Evolutionary conservation across 176 grass and related monocot species (phyloP).

Genomic region (Oryza meridionalis): DNA sequence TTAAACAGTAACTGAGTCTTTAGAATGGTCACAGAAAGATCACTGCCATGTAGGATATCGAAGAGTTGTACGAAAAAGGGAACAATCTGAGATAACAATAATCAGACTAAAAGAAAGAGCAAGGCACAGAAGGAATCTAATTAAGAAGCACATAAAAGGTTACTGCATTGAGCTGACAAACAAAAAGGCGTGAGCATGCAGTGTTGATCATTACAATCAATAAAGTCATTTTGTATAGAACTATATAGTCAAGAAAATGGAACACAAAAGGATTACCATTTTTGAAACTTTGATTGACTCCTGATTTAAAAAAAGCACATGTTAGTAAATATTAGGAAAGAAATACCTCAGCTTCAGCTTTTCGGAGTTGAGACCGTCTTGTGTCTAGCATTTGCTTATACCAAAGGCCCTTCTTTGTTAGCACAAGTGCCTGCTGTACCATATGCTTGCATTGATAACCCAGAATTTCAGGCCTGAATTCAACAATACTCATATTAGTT

Average conservation of each 20-base stretch:
- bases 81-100: neutral
- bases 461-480: constrained; percentile 68
- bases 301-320: neutral
- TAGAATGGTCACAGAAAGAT: neutral
- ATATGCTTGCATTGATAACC: constrained; percentile 60
- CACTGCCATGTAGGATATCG: constrained; percentile 8
- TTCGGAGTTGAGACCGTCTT: constrained; percentile 68
- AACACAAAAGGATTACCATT: neutral
- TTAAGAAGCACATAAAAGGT: neutral
- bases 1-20: neutral
- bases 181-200: neutral
- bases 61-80: neutral
- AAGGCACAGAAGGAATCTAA: constrained; percentile 4
- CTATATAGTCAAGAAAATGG: neutral
- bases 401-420: constrained; percentile 73
- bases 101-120: neutral
- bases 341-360: constrained; percentile 84
- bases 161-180: constrained; percentile 18
- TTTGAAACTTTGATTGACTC: neutral
- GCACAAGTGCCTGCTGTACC: constrained; percentile 56
- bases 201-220: neutral
- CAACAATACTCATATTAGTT: constrained; percentile 29
- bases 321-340: constrained; percentile 16
- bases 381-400: constrained; percentile 78
- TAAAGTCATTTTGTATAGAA: neutral